Conservation (phyloP, 345 rosid species). For the Lagerstroemia speciosa region DNA sequence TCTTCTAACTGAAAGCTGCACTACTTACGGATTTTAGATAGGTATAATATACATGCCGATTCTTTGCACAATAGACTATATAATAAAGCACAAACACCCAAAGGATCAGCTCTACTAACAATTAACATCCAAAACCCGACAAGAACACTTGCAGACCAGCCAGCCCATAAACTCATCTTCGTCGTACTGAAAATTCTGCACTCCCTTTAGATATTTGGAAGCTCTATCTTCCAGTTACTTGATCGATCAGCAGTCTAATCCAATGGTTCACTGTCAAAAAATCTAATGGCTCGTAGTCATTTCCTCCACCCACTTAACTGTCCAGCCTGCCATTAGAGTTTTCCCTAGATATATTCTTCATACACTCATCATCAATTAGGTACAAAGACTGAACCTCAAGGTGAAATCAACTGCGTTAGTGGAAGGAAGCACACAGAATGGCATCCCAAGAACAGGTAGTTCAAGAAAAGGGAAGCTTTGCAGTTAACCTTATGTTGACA, state of each 20-base stretch:
- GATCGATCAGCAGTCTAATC: too few species aligned
- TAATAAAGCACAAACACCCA: not conserved
- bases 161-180: too few species aligned
- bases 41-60: not conserved
- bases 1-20: not conserved
- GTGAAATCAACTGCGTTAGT: not conserved
- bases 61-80: not conserved
- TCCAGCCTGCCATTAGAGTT: too few species aligned
- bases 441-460: not conserved
- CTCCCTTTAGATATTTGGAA: too few species aligned
- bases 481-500: slow-evolving; percentile 70
- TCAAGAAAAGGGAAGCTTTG: not conserved
- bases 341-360: too few species aligned
- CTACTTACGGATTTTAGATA: not conserved
- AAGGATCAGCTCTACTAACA: not conserved
- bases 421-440: not conserved
- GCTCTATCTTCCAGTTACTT: too few species aligned
- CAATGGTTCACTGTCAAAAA: too few species aligned
- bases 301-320: too few species aligned
- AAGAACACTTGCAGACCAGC: not conserved
- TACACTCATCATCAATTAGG: too few species aligned
- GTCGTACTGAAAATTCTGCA: too few species aligned
- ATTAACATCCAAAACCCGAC: not conserved
- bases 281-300: too few species aligned
- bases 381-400: not conserved